Base-by-base conservation (phyloP, 768 basidiomycete species). In the Trametes elegans region DNA sequence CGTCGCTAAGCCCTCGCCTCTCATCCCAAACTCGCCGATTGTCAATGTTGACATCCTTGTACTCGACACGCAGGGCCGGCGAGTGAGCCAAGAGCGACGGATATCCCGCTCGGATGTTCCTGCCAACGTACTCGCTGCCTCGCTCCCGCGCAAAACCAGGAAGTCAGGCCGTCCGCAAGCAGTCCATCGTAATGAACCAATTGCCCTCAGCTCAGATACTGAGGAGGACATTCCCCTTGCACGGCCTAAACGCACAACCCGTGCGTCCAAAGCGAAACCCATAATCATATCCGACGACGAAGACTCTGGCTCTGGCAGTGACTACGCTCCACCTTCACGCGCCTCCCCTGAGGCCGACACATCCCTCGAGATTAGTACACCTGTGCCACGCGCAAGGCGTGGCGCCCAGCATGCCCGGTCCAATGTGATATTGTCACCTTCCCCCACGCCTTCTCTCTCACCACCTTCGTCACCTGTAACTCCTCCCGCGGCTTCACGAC, bases 31-130 rank as follows among this genome's bases (percentile, higher is more conserved):
- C 35, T 73, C 77, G 1, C 79, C 82, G 1, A 67, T 80, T 18
- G 76, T 89, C 11, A 76, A 83, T 35, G 73, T 89, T 45, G 85
- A 90, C 41, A 90, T 91, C 46, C 71, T 84, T 32, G 73, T 87
- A 31, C 51, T 90, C 21, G 88, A 91, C 65, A 76, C 79, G 27
- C 64, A 73, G 27, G 89, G 89, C 11, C 74, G 68, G 45, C 79
- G 73, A 29, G 55, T 90, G 39, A 79, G 76, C 51, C 77, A 81
- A 63, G 89, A 90, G 66, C 73, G 77, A 56, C 74, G 89, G 51
- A 72, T 82, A 9, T 82, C 83, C 4, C 72, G 76, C 41, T 70
- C 76, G 16, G 72, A 76, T 46, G 58, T 77, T 4, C 71, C 72
- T 36, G 54, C 69, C 21, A 81, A 79, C 61, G 65, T 54, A n/a